Evolutionary conservation across 192 early-diverging fungal genomes (phyloP).

Genomic region (Backusella psychrophila): DNA sequence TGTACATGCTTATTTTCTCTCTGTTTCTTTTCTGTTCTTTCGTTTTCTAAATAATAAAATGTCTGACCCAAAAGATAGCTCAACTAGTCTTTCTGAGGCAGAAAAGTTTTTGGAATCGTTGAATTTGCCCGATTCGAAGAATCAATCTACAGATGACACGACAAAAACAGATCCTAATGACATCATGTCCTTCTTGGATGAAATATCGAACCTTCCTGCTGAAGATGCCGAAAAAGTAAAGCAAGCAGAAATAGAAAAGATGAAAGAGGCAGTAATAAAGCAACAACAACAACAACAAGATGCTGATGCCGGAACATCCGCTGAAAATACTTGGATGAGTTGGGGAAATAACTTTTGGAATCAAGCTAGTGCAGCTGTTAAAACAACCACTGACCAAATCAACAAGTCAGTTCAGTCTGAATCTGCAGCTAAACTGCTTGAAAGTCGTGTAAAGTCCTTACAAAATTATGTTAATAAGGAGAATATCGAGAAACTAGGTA

Average conservation of each 20-base stretch:
- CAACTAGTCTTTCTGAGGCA: constrained; percentile 23
- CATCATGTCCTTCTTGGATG: constrained; percentile 37
- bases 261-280: neutral
- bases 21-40: constrained; percentile 1
- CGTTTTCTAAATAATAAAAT: neutral
- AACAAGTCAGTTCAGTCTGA: constrained; percentile 50
- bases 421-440: constrained; percentile 41
- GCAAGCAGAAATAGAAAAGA: neutral
- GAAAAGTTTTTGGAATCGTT: constrained; percentile 36
- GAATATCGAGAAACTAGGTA: constrained; percentile 51
- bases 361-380: constrained; percentile 54
- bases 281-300: neutral
- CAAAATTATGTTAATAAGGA: constrained; percentile 49
- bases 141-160: neutral
- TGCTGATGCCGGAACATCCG: neutral
- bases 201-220: constrained; percentile 20
- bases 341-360: constrained; percentile 49
- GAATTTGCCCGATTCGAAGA: constrained; percentile 17
- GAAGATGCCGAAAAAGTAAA: constrained; percentile 6
- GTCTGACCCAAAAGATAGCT: neutral
- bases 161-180: constrained; percentile 26
- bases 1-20: neutral
- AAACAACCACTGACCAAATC: constrained; percentile 52
- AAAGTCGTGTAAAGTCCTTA: constrained; percentile 48
- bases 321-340: constrained; percentile 28